Base-by-base conservation (phyloP, 2,329 filamentous ascomycete genomes). In the Alternaria tenuissima region DNA sequence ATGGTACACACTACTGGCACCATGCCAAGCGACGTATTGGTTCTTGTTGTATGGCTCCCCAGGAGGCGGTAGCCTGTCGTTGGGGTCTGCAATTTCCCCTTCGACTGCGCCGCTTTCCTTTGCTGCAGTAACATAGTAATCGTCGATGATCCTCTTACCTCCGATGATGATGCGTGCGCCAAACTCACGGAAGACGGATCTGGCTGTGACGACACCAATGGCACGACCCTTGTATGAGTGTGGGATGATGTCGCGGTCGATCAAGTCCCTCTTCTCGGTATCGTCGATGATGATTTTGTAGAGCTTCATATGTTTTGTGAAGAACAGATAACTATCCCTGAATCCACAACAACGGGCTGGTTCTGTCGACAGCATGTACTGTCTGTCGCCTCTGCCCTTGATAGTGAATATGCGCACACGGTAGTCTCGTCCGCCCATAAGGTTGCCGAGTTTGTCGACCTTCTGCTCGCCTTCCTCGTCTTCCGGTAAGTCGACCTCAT, bases 211-310 rank as follows among this genome's bases (percentile, higher is more conserved):
- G 28, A 99, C 93, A 77, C 95, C 95, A 77, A 99, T 99, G 5
- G 94, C 93, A 54, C 95, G 92, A 61, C 95, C 95, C 80, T 98
- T 99, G 88, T 99, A 99, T 28, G 93, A 97, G 82, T 97, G 95
- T 1, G 95, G 95, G 65, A 99, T 97, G 74, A 99, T 91, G 6
- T 96, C 91, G 62, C 95, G 89, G 69, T 96, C 93, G 74, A 99
- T 99, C 82, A 99, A 87, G 79, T 98, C 94, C 62, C 91, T 89
- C 83, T 99, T 99, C 80, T 96, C 94, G n/a, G 95, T 91, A 67
- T 99, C 95, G 71, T 94, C 93, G 57, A 98, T 92, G 72, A 99
- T 97, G 73, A 99, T 97, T 83, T 99, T 99, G 86, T 93, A 95
- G 14, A 99, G 89, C 73, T 93, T 90, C 76, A 92, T 91, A 80